Base-by-base conservation (phyloP, 1,284 basidiomycete species). In the Leucoagaricus sp. region DNA sequence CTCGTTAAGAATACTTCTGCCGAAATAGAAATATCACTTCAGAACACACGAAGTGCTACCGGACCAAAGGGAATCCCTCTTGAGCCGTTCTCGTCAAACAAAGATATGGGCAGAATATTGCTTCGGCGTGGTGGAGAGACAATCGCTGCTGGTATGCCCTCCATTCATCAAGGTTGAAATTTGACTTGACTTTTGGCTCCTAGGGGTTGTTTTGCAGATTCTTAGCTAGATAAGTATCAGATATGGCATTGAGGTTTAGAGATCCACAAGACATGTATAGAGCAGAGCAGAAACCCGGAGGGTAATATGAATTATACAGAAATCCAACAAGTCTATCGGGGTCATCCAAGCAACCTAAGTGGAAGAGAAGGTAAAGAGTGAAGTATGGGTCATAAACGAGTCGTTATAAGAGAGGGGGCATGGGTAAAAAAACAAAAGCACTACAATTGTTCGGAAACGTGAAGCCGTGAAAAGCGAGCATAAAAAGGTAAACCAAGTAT, bases 71-170 rank as follows among this genome's bases (percentile, higher is more conserved):
- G 85, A 1, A 88, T 97, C 28, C 92, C 95, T 2, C 69, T 97
- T 17, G 96, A 99, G 69, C 83, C 91, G 1, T 96, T 96, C 60
- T 73, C 85, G 3, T 77, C 78, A n/a, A 98, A 95, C 75, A 98
- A 98, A 73, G 94, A 97, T 62, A 97, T 99, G 96, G 96, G 96
- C 0, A 78, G 96, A 41, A 84, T 99, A 46, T 71, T 99, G 53
- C 79, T 99, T 59, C 78, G 96, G 36, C 79, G 96, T 59, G 86
- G 86, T 17, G 96, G 97, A 0, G 95, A 98, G 76, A 98, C 96
- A 0, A 91, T 99, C 58, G 94, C 89, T 45, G 96, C 96, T 53
- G 96, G 95, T 86, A 68, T 58, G 81, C 68, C 29, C 49, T 55
- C 26, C 28, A 25, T 40, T 41, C 54, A 76, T 4, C 21, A 12